Conservation (phyloP, 129 eudicot species). For the Artemisia argyi region DNA sequence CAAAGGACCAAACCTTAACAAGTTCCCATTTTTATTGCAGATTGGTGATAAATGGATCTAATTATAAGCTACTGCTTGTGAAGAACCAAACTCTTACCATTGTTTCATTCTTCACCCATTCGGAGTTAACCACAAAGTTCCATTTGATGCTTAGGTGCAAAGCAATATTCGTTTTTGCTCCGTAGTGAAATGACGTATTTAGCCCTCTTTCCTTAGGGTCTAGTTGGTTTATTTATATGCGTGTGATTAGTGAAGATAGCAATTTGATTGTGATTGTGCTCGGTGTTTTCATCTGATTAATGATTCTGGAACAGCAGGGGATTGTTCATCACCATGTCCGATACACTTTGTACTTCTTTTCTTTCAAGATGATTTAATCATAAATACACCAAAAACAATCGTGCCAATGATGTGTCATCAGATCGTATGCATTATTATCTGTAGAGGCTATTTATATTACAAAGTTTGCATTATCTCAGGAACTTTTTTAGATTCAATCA, state of each 20-base stretch:
- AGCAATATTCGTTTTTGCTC: conserved; percentile 29
- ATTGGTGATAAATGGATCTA: conserved; percentile 17
- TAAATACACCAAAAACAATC: background rate
- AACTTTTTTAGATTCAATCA: too few relatives aligned
- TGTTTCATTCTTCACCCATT: conserved; percentile 9
- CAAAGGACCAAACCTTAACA: background rate
- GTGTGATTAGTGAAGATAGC: conserved; percentile 18
- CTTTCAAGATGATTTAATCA: background rate
- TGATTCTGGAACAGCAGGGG: background rate
- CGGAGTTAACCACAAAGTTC: conserved; percentile 10
- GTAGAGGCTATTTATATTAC: too few relatives aligned
- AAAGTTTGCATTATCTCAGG: too few relatives aligned
- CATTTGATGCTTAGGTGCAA: conserved; percentile 11
- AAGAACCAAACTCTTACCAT: conserved; percentile 9
- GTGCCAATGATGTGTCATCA: background rate
- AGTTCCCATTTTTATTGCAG: conserved; percentile 21
- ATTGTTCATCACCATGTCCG: background rate
- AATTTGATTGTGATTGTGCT: conserved; percentile 17
- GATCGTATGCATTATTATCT: background rate
- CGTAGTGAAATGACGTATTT: conserved; percentile 17
- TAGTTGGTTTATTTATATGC: conserved; percentile 17
- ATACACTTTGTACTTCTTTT: background rate
- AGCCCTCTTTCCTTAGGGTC: conserved; percentile 8
- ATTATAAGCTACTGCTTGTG: conserved; percentile 21
- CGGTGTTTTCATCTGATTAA: conserved; percentile 11